Base-by-base conservation (phyloP, 2,329 filamentous ascomycete genomes). In the Penicillium freii region DNA sequence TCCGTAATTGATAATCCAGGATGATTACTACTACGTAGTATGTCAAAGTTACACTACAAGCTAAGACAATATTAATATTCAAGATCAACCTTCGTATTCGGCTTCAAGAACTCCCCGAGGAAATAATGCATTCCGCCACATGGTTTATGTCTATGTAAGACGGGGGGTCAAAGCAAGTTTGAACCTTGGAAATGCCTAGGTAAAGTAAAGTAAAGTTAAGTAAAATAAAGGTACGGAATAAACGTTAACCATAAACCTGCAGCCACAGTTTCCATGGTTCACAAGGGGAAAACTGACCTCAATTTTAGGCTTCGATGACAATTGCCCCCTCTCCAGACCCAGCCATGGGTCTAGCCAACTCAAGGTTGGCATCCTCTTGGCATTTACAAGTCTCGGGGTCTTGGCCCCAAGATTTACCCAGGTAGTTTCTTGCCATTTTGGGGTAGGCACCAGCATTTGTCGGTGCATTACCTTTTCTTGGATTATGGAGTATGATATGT, bases 241-340 rank as follows among this genome's bases (percentile, higher is more conserved):
- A 42, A 59, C 56, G 40, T 48, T 45, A 45, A 55, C 45, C 44
- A 40, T 57, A 54, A 53, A 34, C 31, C 36, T 36, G 38, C 19
- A 33, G 38, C 48, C 44, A 40, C 36, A 36, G 25, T 40, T 54
- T 43, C 64, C 64, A 65, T 61, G 58, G 62, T 58, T 59, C 53
- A n/a, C 10, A 52, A 43, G 27, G 27, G 33, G 17, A 38, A 54
- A 50, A 51, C 31, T 55, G 61, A 55, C n/a, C n/a, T n/a, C n/a
- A n/a, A 51, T 61, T 58, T 66, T 57, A 66, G 63, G 52, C 61
- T 65, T 65, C 42, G 50, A 51, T 66, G 63, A 65, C 62, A 66
- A 58, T 51, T 21, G 11, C 29, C 27, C 19, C 27, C 23, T 27
- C 40, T 38, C 34, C 4, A 8, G 13, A 15, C 13, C 13, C 27